Evolutionary conservation across 208 protist species (phyloP), one percentile per base, ranked within the genome.

Genomic region (Trypanosoma boissoni): DNA sequence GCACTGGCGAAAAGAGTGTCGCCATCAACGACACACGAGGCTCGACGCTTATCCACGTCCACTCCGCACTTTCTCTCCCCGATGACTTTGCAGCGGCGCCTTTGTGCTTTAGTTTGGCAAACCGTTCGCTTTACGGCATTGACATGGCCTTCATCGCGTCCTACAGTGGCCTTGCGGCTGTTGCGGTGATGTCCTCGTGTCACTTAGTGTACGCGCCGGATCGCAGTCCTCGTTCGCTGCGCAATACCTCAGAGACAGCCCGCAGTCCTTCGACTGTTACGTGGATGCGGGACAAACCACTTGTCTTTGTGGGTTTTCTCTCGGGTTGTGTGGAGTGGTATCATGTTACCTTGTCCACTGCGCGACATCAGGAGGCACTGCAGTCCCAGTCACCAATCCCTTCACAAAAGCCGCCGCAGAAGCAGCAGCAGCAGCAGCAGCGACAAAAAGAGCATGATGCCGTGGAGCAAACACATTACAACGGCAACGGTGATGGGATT

Each of bases 291-390:
- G 74, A 90, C 55, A 75, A 76, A 58, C 76, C 83, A 10, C 51
- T 94, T n/a, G 77, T 94, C 14, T 68, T 91, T 39, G 88, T 94
- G 1, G 88, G 88, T 21, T 86, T 86, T 61, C 70, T 53, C 41
- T 77, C 61, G 1, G 84, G 88, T 2, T 43, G 64, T 0, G 72
- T 90, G 32, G 80, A 91, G 59, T 94, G 88, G 88, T 94, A 86
- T 68, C 50, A 74, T 28, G 78, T 93, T 5, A 71, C 62, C 41
- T 58, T 80, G n/a, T 72, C 66, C 12, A 24, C 51, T 3, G 37
- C 74, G 16, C 68, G 60, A 27, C 49, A 44, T 27, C 62, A 79
- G 36, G 56, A 64, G 55, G 32, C 7, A 8, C 18, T 12, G 26
- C 1, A 21, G 1, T 12, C 34, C 6, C 34, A 39, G 34, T 12